phyloP scores from a whole-genome alignment of 177 flowering plant species.

The Tripterygium wilfordii region DNA sequence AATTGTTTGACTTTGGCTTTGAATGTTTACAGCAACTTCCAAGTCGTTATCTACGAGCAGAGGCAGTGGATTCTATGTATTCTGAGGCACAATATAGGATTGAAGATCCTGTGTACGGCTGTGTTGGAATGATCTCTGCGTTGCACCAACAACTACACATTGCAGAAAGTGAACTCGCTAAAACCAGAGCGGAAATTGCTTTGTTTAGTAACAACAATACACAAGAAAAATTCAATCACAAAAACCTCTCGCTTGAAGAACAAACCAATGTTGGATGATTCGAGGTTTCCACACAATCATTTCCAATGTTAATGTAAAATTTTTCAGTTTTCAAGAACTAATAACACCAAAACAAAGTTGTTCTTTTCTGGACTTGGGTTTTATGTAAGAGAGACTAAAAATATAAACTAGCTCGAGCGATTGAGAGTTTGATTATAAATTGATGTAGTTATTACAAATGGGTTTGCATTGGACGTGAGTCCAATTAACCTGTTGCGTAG shows the following conservation, averaged over 20 bases:
- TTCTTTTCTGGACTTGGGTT: no score
- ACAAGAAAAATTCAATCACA: not conserved
- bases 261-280: not conserved
- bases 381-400: no score
- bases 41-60: conserved; percentile 13
- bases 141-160: conserved; percentile 22
- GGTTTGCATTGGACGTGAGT: no score
- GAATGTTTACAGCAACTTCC: conserved; percentile 23
- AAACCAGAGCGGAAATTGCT: conserved; percentile 20
- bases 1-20: no score
- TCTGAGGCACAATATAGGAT: conserved; percentile 33
- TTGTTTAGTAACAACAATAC: not conserved
- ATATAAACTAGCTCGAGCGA: no score
- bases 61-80: conserved; percentile 30
- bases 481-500: no score
- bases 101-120: conserved; percentile 37
- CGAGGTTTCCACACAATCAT: no score
- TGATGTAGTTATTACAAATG: no score
- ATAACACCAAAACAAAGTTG: no score
- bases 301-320: no score
- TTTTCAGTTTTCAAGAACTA: no score
- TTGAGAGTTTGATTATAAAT: no score
- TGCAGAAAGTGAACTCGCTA: conserved; percentile 19
- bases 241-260: not conserved
- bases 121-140: conserved; percentile 20